These are phyloP conservation scores for Aspergillus taichungensis DNA, from an alignment of 495 filamentous ascomycete species.

Conservation along the genomic window DNA sequence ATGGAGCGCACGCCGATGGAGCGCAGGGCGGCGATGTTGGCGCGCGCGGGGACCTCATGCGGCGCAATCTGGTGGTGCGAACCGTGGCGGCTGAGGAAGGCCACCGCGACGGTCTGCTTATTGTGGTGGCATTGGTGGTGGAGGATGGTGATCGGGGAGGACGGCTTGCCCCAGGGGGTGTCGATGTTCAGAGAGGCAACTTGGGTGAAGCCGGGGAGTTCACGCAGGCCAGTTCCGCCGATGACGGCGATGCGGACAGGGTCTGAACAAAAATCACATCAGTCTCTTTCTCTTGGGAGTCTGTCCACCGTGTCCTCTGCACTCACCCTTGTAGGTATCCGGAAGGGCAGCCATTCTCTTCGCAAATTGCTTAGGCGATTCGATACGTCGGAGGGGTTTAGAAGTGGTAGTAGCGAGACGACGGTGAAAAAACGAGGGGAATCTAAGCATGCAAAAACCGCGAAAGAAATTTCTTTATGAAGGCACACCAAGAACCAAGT, in stretches of 20 bases:
- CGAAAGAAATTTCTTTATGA: not conserved
- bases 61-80: constrained; percentile 79
- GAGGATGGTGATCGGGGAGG: constrained; percentile 83
- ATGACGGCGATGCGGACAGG: constrained; percentile 90
- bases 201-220: constrained; percentile 66
- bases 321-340: constrained; percentile 45
- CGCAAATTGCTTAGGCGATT: constrained; percentile 28
- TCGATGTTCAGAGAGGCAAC: constrained; percentile 60
- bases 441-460: constrained; percentile 8
- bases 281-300: not conserved
- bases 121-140: constrained; percentile 60
- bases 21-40: constrained; percentile 92
- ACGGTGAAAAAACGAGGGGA: constrained; percentile 12
- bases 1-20: constrained; percentile 79
- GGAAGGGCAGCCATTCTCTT: constrained; percentile 48
- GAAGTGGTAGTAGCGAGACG: constrained; percentile 16
- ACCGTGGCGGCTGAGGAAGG: constrained; percentile 92
- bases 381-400: constrained; percentile 26
- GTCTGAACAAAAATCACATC: constrained; percentile 35
- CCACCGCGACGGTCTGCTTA: constrained; percentile 57
- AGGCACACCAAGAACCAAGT: too few species aligned
- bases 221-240: constrained; percentile 81
- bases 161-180: constrained; percentile 91
- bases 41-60: constrained; percentile 81
- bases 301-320: not conserved